Evolutionary conservation across 202 grass and related monocot genomes (phyloP).

Genomic region (Panicum virgatum): DNA sequence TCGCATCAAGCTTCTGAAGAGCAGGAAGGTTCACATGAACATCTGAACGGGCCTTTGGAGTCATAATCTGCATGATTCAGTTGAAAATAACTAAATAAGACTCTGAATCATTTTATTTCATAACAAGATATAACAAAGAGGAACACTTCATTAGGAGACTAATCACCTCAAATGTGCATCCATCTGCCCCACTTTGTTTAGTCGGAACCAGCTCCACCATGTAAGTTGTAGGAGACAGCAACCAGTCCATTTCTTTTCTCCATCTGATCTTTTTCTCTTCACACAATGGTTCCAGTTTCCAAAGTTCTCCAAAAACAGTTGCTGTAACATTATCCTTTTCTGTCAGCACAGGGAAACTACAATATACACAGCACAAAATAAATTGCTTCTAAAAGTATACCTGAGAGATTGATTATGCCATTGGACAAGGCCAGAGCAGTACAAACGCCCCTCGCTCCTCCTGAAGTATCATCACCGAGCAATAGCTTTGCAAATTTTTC

Average conservation of each 20-base stretch:
- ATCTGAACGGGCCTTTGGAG: slow-evolving; percentile 88
- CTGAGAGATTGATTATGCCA: slow-evolving; percentile 87
- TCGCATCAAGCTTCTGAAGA: slow-evolving; percentile 94
- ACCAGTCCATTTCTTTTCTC: slow-evolving; percentile 95
- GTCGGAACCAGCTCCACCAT: slow-evolving; percentile 96
- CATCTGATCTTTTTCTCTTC: slow-evolving; percentile 82
- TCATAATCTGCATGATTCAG: slow-evolving; percentile 83
- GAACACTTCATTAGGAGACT: slow-evolving; percentile 1
- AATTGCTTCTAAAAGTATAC: slow-evolving; percentile 40
- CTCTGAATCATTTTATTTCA: not conserved
- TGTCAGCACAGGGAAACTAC: not conserved
- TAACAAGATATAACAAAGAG: not conserved
- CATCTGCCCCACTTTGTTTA: slow-evolving; percentile 83
- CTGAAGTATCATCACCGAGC: slow-evolving; percentile 88
- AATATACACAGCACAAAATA: slow-evolving; percentile 2
- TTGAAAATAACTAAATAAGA: not conserved
- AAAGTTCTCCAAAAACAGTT: slow-evolving; percentile 91
- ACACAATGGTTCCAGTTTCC: slow-evolving; percentile 93
- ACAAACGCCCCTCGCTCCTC: slow-evolving; percentile 69
- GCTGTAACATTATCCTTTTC: slow-evolving; percentile 46
- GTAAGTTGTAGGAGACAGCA: slow-evolving; percentile 89
- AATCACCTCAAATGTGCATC: slow-evolving; percentile 72
- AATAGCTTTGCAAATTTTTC: slow-evolving; percentile 85
- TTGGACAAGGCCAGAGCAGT: slow-evolving; percentile 90
- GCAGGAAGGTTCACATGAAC: slow-evolving; percentile 95